Evolutionary conservation across 2,329 filamentous ascomycete species (phyloP).

Genomic region (Fonsecaea multimorphosa): DNA sequence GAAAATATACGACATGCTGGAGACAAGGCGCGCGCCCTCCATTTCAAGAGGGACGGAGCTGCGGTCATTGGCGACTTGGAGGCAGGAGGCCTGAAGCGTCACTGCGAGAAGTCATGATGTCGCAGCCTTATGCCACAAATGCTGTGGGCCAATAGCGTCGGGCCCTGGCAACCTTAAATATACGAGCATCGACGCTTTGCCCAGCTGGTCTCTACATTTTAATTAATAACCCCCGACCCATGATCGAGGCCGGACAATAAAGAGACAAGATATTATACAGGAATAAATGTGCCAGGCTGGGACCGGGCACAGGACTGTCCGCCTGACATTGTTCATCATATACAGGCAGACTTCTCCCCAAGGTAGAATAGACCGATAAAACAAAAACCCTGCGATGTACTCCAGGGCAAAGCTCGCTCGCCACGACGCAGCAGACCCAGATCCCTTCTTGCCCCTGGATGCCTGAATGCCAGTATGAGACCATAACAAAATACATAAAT

Average conservation of each 20-base stretch:
- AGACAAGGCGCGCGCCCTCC: no score
- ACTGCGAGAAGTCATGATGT: no score
- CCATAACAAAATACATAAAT: neutral
- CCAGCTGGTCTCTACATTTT: neutral
- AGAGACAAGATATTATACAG: no score
- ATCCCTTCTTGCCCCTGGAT: neutral
- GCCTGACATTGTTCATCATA: neutral
- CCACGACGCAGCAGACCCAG: neutral
- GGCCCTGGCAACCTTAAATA: constrained; percentile 19
- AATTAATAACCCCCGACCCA: no score
- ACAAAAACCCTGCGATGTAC: neutral
- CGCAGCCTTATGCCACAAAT: no score
- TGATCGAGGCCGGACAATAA: no score
- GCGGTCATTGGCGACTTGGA: no score
- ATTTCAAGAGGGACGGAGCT: no score
- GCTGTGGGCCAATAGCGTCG: neutral
- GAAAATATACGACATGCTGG: no score
- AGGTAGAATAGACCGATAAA: neutral
- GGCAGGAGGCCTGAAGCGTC: no score
- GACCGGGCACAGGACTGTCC: neutral
- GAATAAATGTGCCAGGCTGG: no score
- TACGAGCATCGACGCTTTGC: constrained; percentile 20
- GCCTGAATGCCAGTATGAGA: neutral
- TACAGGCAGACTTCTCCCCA: neutral
- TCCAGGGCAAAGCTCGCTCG: neutral